These are phyloP conservation scores for Sambucus nigra DNA, from an alignment of 129 eudicot species.

Conservation along the genomic window DNA sequence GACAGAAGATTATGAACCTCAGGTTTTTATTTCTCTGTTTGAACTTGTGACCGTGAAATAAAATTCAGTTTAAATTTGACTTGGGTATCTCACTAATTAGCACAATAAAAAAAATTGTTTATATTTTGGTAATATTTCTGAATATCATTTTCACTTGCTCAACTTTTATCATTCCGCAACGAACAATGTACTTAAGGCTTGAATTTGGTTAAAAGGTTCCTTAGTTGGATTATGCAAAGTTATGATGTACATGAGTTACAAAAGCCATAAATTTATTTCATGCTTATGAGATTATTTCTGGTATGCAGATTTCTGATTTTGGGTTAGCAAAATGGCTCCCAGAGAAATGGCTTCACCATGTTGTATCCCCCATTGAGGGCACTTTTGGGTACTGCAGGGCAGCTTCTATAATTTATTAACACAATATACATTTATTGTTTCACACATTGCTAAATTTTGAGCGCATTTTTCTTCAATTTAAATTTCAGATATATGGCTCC, in stretches of 20 bases:
- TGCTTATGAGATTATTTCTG: background rate
- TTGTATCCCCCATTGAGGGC: slow-evolving; percentile 91
- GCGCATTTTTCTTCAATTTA: background rate
- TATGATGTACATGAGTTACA: no score
- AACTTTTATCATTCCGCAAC: no score
- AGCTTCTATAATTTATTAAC: background rate
- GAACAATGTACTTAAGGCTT: no score
- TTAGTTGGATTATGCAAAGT: no score
- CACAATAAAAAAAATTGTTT: no score
- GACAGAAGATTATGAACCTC: slow-evolving; percentile 71
- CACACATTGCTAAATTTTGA: background rate
- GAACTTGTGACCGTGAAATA: background rate
- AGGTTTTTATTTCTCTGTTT: slow-evolving; percentile 28
- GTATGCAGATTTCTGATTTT: slow-evolving; percentile 82
- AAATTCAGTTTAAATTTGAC: background rate
- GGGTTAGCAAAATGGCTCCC: slow-evolving; percentile 99
- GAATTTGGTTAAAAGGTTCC: no score
- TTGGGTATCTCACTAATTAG: no score
- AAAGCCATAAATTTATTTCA: no score
- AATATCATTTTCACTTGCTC: no score
- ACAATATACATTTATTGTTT: no score
- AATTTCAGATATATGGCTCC: slow-evolving; percentile 81
- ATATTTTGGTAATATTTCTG: no score
- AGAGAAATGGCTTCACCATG: slow-evolving; percentile 77
- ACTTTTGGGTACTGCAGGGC: slow-evolving; percentile 58